Evolutionary conservation across 2,329 filamentous ascomycete genomes (phyloP).

Genomic region (Fusarium abutilonis): DNA sequence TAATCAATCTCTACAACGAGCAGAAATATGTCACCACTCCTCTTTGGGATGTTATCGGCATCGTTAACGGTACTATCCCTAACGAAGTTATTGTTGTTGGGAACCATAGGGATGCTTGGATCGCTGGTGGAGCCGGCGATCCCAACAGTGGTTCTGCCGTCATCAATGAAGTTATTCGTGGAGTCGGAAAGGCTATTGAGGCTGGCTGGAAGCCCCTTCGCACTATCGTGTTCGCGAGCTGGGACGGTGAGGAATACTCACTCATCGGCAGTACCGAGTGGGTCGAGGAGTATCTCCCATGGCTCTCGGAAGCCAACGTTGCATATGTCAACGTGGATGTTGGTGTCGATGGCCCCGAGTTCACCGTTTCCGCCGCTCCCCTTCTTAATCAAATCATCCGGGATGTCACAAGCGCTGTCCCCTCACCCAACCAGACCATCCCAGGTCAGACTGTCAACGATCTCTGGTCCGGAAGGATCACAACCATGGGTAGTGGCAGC

Average conservation of each 20-base stretch:
- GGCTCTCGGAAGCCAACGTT: slow-evolving; percentile 77
- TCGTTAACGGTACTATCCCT: slow-evolving; percentile 86
- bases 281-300: slow-evolving; percentile 89
- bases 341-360: slow-evolving; percentile 71
- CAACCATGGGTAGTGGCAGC: slow-evolving; percentile 75
- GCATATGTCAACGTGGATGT: slow-evolving; percentile 90
- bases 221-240: slow-evolving; percentile 89
- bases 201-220: slow-evolving; percentile 71
- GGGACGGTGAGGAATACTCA: slow-evolving; percentile 87
- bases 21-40: slow-evolving; percentile 85
- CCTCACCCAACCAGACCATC: slow-evolving; percentile 81
- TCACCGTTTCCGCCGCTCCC: slow-evolving; percentile 74
- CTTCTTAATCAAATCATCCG: slow-evolving; percentile 78
- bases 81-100: slow-evolving; percentile 90
- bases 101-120: slow-evolving; percentile 94
- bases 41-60: slow-evolving; percentile 90
- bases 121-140: slow-evolving; percentile 83
- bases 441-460: slow-evolving; percentile 75
- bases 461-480: slow-evolving; percentile 69
- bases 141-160: slow-evolving; percentile 85
- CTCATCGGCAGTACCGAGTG: slow-evolving; percentile 89
- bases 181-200: slow-evolving; percentile 75
- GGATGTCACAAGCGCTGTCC: slow-evolving; percentile 70
- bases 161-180: slow-evolving; percentile 80
- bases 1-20: slow-evolving; percentile 78